These are phyloP conservation scores for Ceratocystiopsis brevicomis DNA, from an alignment of 2,329 filamentous ascomycete genomes.

Conservation along the genomic window DNA sequence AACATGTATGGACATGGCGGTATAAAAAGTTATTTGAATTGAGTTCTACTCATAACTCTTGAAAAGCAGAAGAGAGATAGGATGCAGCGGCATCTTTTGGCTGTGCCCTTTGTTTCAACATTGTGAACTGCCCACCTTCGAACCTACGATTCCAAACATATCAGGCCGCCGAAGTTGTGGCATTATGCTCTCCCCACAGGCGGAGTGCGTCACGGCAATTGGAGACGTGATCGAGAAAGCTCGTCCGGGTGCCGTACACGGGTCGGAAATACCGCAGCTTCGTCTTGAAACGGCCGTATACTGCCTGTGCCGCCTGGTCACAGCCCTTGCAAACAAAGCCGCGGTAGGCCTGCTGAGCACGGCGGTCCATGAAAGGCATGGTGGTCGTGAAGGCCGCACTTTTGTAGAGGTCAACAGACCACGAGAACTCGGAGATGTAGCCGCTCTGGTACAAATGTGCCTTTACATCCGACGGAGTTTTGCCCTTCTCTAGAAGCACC, in stretches of 20 bases:
- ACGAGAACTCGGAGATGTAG: background rate
- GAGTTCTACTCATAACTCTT: too few species aligned
- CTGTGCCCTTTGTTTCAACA: too few species aligned
- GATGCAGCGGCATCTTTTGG: too few species aligned
- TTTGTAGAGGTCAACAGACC: background rate
- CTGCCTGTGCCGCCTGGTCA: background rate
- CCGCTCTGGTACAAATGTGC: background rate
- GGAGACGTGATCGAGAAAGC: slow-evolving; percentile 1
- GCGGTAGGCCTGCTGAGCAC: background rate
- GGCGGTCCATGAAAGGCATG: slow-evolving; percentile 3
- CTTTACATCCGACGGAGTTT: background rate
- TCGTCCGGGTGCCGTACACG: background rate
- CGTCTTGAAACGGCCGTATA: background rate
- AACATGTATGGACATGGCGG: too few species aligned
- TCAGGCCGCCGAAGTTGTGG: too few species aligned
- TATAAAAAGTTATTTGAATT: too few species aligned
- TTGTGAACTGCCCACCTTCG: too few species aligned
- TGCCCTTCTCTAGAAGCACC: background rate
- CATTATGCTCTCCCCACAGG: background rate
- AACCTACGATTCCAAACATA: too few species aligned
- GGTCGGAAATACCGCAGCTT: background rate
- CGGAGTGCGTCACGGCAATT: background rate
- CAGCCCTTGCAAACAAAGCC: slow-evolving; percentile 2
- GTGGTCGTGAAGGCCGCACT: background rate
- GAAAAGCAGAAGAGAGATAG: too few species aligned